Evolutionary conservation across 2,329 filamentous ascomycete genomes (phyloP).

Genomic region (Claviceps cyperi): DNA sequence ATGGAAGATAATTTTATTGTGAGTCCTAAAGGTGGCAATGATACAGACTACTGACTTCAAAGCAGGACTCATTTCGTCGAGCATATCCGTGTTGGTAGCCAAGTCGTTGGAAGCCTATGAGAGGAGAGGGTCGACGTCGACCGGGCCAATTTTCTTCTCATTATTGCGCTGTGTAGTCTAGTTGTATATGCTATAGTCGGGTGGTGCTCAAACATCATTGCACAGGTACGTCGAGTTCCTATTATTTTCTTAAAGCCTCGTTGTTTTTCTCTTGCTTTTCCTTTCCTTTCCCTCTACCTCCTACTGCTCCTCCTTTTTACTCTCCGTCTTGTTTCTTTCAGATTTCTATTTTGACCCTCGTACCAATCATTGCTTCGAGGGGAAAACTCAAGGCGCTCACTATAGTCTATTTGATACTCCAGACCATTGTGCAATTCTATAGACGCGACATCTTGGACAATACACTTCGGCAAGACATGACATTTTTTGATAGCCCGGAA

Average conservation of each 20-base stretch:
- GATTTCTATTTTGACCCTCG: too few species aligned
- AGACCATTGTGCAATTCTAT: conserved; percentile 19
- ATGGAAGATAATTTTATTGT: not conserved
- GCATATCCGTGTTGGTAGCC: conserved; percentile 25
- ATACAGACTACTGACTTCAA: not conserved
- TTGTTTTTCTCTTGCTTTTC: too few species aligned
- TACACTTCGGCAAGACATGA: conserved; percentile 39
- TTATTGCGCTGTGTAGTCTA: conserved; percentile 32
- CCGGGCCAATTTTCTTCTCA: conserved; percentile 36
- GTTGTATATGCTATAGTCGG: conserved; percentile 27
- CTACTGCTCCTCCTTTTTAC: not conserved
- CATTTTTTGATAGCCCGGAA: conserved; percentile 26
- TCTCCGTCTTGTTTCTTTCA: too few species aligned
- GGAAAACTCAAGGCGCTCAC: not conserved
- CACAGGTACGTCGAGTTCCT: conserved; percentile 13
- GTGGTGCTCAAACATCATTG: conserved; percentile 22
- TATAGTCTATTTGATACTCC: conserved; percentile 1
- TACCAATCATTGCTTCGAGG: not conserved
- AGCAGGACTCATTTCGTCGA: conserved; percentile 24
- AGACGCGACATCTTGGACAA: conserved; percentile 31
- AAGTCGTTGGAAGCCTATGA: conserved; percentile 25
- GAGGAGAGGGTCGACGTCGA: conserved; percentile 10
- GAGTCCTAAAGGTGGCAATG: too few species aligned
- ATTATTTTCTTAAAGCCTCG: too few species aligned
- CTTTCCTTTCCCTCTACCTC: too few species aligned